Conservation (phyloP, 768 basidiomycete species). For the Tricholoma sp. region DNA sequence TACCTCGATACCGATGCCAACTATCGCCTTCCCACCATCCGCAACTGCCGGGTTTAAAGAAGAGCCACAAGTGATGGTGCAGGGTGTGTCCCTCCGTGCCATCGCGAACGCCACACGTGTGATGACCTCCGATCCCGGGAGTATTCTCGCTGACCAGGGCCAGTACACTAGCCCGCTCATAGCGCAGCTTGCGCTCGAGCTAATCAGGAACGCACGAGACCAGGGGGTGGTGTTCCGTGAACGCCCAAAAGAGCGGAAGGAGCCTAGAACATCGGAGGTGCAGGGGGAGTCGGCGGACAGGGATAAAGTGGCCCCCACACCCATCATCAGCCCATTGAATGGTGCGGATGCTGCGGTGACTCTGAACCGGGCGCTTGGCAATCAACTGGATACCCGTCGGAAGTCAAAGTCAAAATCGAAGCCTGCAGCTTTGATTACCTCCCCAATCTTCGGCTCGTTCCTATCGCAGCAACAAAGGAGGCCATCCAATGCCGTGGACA, state of each 20-base stretch:
- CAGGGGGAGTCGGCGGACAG: conserved; percentile 15
- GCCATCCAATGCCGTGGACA: conserved; percentile 16
- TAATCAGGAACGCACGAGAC: conserved; percentile 66
- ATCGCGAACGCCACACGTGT: conserved; percentile 81
- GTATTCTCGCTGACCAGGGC: conserved; percentile 70
- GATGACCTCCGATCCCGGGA: conserved; percentile 74
- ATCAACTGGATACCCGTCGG: conserved; percentile 25
- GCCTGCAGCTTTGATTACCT: conserved; percentile 31
- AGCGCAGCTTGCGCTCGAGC: conserved; percentile 55
- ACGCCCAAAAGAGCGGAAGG: conserved; percentile 44
- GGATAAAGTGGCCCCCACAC: conserved; percentile 33
- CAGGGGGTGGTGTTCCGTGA: conserved; percentile 47
- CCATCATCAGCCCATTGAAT: conserved; percentile 36
- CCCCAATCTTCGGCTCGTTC: conserved; percentile 59
- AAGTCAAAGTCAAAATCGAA: conserved; percentile 32
- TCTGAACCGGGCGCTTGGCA: conserved; percentile 41
- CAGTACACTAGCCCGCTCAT: conserved; percentile 56
- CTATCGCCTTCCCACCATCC: conserved; percentile 5
- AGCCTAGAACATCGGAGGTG: conserved; percentile 19
- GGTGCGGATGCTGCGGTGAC: conserved; percentile 40
- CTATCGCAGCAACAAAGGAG: conserved; percentile 48
- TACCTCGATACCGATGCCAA: conserved; percentile 14
- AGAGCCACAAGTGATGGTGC: conserved; percentile 30
- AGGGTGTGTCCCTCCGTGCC: conserved; percentile 67
- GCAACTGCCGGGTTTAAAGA: conserved; percentile 12